A percentile compares a stretch with the other conserved stretches of the same genome.
Evolutionary conservation across 1,284 basidiomycete species (phyloP).

Genomic region (Cystobasidium sp.): DNA sequence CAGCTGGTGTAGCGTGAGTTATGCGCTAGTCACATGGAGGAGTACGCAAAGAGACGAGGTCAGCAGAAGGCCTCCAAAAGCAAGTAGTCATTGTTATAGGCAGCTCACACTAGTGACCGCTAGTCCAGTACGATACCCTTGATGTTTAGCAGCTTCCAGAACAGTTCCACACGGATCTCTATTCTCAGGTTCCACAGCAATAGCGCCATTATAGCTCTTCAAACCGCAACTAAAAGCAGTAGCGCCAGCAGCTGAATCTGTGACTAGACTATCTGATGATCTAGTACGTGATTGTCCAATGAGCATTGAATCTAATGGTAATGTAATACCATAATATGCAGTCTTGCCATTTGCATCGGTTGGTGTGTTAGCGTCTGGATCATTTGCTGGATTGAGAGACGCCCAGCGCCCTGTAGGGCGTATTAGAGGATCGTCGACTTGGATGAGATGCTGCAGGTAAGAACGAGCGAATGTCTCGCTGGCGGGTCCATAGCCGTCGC

Average conservation of each 20-base stretch:
- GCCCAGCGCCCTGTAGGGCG: constrained; percentile 39
- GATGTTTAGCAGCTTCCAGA: constrained; percentile 57
- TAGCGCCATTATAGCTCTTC: constrained; percentile 58
- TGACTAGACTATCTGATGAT: constrained; percentile 56
- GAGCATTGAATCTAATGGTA: constrained; percentile 56
- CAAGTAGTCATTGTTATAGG: not conserved
- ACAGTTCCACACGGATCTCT: constrained; percentile 56
- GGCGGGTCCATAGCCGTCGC: constrained; percentile 57
- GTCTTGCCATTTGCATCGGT: constrained; percentile 30
- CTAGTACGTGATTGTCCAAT: constrained; percentile 55
- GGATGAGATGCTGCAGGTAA: constrained; percentile 51
- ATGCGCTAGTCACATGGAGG: constrained; percentile 46
- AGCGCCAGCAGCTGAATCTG: constrained; percentile 58
- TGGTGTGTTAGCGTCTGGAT: not conserved
- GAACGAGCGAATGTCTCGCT: constrained; percentile 55
- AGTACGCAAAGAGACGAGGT: not conserved
- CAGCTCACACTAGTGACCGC: constrained; percentile 54
- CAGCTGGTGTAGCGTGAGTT: constrained; percentile 56
- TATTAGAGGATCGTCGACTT: constrained; percentile 36
- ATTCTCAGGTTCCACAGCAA: constrained; percentile 54
- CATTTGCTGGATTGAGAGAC: constrained; percentile 2
- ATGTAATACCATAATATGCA: constrained; percentile 36
- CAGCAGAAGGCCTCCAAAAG: too few species aligned
- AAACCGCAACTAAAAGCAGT: constrained; percentile 57
- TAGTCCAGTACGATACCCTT: constrained; percentile 56